phyloP scores from a whole-genome alignment of 108 stramenopile genomes.

The Conticribra guillardii region DNA sequence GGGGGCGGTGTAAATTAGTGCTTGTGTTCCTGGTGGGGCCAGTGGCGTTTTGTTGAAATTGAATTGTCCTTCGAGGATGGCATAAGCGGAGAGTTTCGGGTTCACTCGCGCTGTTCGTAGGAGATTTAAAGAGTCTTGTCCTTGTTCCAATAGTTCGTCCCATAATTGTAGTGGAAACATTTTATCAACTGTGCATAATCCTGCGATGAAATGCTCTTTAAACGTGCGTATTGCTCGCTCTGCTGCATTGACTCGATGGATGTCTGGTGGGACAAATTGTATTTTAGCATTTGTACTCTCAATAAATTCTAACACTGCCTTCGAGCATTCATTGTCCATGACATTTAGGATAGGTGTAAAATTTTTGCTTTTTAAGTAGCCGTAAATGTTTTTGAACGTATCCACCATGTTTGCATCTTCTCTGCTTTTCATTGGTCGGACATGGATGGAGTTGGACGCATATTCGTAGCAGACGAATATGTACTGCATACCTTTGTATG shows the following conservation, averaged over 20 bases:
- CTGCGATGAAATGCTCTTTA: slow-evolving; percentile 19
- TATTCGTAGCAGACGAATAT: neutral
- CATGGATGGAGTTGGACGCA: neutral
- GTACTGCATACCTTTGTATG: neutral
- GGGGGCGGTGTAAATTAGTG: slow-evolving; percentile 9
- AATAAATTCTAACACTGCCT: neutral
- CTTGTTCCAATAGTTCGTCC: slow-evolving; percentile 37
- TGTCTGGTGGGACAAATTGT: slow-evolving; percentile 13
- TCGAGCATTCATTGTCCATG: neutral
- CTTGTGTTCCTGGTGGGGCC: slow-evolving; percentile 7
- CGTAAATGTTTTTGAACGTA: neutral
- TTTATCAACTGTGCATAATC: slow-evolving; percentile 16
- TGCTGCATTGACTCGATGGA: slow-evolving; percentile 22
- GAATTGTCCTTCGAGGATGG: slow-evolving; percentile 18
- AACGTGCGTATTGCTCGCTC: slow-evolving; percentile 20
- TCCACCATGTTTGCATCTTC: neutral
- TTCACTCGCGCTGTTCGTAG: slow-evolving; percentile 40
- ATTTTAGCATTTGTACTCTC: neutral
- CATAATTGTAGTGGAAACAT: slow-evolving; percentile 40
- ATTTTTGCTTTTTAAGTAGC: neutral
- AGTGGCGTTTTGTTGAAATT: slow-evolving; percentile 3
- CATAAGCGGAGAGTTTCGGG: slow-evolving; percentile 44
- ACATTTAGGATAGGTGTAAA: neutral
- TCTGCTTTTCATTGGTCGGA: neutral
- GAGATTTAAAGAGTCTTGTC: slow-evolving; percentile 34